Base-by-base conservation (phyloP, 352 stramenopile species). In the Pythium vanterpoolii region DNA sequence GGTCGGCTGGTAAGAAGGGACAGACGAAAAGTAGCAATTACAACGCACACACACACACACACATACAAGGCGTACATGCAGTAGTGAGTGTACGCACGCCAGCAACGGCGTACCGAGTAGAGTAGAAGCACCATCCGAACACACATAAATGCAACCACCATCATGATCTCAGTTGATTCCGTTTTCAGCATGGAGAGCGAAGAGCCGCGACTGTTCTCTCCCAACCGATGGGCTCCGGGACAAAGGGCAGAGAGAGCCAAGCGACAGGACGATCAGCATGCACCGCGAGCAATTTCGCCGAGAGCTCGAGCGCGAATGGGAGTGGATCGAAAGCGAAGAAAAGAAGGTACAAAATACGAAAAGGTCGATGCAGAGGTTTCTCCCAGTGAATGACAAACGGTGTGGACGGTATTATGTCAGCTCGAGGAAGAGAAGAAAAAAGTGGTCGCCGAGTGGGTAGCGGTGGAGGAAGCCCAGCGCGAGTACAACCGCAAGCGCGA, bases 381-480 rank as follows among this genome's bases (percentile, higher is more conserved):
- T 14, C n/a, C 1, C 40, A 27, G n/a, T n/a, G n/a, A n/a, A n/a
- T 27, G 6, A 46, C n/a, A 27, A 46, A 14, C 5, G 18, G n/a
- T n/a, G n/a, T n/a, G n/a, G 13, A 11, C 13, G 40, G 2, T 21
- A n/a, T 9, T 21, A 9, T 26, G n/a, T 27, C 33, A 92, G 82
- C 71, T 92, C 10, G 71, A 80, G 14, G 73, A 84, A 10, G 83
- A 90, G 57, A 92, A 90, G 62, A 79, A 84, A n/a, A 84, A 86
- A 43, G 69, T 90, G 18, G 81, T 88, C 43, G 53, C 73, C 18
- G 83, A 90, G 61, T 92, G 80, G 80, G 71, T 89, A 43, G 48
- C 56, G 0, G 73, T 92, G 13, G 83, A 90, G 36, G 76, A 88
- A 57, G 69, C 72, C 2, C 83, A 92, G 60, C 68, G 79, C 43